Evolutionary conservation across 2,329 filamentous ascomycete species (phyloP).

Genomic region (Amauroascus verrucosus): DNA sequence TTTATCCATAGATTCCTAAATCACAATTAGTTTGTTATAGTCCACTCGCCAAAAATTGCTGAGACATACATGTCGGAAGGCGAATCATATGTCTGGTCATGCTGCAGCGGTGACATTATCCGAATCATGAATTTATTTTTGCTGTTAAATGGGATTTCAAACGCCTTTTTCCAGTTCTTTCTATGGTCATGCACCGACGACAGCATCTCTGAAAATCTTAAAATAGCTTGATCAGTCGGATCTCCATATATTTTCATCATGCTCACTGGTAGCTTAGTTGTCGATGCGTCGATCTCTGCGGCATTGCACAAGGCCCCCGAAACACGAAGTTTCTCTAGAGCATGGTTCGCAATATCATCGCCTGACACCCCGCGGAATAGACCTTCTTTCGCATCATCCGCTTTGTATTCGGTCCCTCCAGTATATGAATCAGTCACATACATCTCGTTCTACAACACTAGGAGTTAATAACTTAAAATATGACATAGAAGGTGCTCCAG

Average conservation of each 20-base stretch:
- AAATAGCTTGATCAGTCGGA: slow-evolving; percentile 64
- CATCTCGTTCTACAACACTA: slow-evolving; percentile 52
- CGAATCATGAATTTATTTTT: slow-evolving; percentile 76
- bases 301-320: slow-evolving; percentile 62
- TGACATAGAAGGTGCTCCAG: not conserved
- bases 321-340: slow-evolving; percentile 50
- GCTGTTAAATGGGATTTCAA: slow-evolving; percentile 65
- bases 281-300: slow-evolving; percentile 61
- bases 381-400: slow-evolving; percentile 44
- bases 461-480: not conserved
- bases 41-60: not conserved
- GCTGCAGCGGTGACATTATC: slow-evolving; percentile 38
- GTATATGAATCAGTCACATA: slow-evolving; percentile 58
- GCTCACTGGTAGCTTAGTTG: slow-evolving; percentile 47
- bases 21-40: slow-evolving; percentile 1
- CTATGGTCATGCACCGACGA: slow-evolving; percentile 51
- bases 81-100: not conserved
- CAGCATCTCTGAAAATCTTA: slow-evolving; percentile 60
- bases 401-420: slow-evolving; percentile 43
- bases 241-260: slow-evolving; percentile 61
- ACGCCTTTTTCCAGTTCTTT: slow-evolving; percentile 54
- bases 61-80: slow-evolving; percentile 31
- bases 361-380: slow-evolving; percentile 19
- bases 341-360: slow-evolving; percentile 24
- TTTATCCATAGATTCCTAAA: slow-evolving; percentile 53